phyloP scores from a whole-genome alignment of 2,329 filamentous ascomycete species.

The Fusarium sp. region DNA sequence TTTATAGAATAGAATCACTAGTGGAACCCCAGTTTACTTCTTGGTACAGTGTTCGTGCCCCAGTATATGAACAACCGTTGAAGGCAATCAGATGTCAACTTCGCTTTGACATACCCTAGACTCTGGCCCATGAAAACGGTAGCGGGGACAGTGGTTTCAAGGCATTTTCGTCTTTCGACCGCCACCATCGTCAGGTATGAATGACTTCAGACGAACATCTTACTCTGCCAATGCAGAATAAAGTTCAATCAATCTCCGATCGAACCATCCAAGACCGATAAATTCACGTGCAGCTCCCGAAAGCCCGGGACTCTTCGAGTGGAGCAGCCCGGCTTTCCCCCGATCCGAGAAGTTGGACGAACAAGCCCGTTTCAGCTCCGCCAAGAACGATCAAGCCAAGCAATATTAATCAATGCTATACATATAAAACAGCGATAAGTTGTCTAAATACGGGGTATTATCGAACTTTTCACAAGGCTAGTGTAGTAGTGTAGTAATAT shows the following conservation, averaged over 20 bases:
- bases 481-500: background rate
- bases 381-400: background rate
- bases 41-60: accelerated
- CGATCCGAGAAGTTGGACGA: background rate
- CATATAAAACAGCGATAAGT: background rate
- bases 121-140: accelerated
- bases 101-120: background rate
- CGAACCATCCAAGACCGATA: background rate
- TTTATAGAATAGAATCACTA: background rate
- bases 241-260: background rate
- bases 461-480: background rate
- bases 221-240: background rate
- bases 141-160: background rate
- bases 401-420: constrained; percentile 2
- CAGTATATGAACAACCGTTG: background rate
- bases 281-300: background rate
- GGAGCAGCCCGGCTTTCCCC: background rate
- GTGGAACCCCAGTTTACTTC: accelerated
- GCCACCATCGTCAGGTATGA: background rate
- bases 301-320: background rate
- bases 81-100: background rate
- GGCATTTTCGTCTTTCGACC: background rate
- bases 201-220: background rate
- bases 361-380: background rate
- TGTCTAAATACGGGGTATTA: background rate